phyloP scores from a whole-genome alignment of 345 rosid genomes.

The Geranium brycei region DNA sequence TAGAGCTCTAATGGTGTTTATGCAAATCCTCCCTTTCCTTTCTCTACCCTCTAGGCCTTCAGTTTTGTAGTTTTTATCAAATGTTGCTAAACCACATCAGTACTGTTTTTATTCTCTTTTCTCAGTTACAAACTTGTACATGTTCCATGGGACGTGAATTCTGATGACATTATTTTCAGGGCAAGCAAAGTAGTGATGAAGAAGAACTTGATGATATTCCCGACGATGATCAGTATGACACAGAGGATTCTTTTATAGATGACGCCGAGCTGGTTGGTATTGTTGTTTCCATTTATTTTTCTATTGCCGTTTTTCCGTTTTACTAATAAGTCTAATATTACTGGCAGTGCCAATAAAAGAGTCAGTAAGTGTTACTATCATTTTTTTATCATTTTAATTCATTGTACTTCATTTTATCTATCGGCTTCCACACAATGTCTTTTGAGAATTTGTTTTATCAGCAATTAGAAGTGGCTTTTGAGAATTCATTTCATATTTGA shows the following conservation, averaged over 20 bases:
- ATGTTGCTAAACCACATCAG: too few species aligned
- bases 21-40: background rate
- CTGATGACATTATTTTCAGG: slow-evolving; percentile 7
- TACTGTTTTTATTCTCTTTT: too few species aligned
- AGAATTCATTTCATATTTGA: background rate
- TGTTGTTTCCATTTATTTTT: background rate
- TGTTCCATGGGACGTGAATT: background rate
- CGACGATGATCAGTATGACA: slow-evolving; percentile 16
- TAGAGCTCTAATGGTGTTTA: too few species aligned
- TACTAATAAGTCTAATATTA: background rate
- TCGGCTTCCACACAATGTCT: background rate
- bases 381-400: background rate
- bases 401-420: background rate
- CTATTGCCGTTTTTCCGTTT: background rate
- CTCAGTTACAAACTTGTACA: too few species aligned
- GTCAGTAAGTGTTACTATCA: background rate
- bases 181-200: slow-evolving; percentile 13
- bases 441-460: too few species aligned
- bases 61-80: too few species aligned
- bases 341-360: background rate
- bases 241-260: slow-evolving; percentile 18
- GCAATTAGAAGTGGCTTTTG: background rate
- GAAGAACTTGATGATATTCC: slow-evolving; percentile 16
- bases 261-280: slow-evolving; percentile 16
- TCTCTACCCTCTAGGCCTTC: background rate